Evolutionary conservation across 2,329 filamentous ascomycete genomes (phyloP).

Genomic region (Lasiodiplodia citricola): DNA sequence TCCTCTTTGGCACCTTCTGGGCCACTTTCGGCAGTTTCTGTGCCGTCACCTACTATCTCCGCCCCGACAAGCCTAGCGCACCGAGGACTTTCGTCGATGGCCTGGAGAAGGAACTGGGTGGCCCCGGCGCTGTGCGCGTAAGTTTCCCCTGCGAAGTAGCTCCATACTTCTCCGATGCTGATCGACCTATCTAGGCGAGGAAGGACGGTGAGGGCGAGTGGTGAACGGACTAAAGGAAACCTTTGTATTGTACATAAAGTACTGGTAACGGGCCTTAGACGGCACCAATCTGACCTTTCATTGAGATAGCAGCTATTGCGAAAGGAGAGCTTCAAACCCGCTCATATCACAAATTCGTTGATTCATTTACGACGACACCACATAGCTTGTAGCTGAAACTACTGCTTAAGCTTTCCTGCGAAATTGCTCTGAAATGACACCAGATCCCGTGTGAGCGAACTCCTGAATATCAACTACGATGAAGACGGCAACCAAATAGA

Average conservation of each 20-base stretch:
- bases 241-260: conserved; percentile 18
- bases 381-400: neutral
- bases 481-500: no score
- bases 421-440: neutral
- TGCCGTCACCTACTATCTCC: conserved; percentile 45
- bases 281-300: neutral
- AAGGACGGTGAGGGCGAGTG: conserved; percentile 31
- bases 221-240: neutral
- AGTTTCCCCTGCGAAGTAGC: conserved; percentile 30
- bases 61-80: conserved; percentile 53
- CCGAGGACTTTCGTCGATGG: conserved; percentile 55
- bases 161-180: neutral
- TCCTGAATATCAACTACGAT: no score
- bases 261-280: conserved; percentile 4
- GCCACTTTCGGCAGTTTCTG: conserved; percentile 48
- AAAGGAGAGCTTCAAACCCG: neutral
- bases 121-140: conserved; percentile 48
- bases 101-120: conserved; percentile 55
- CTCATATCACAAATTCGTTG: neutral
- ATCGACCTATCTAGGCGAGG: conserved; percentile 26
- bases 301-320: neutral
- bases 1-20: conserved; percentile 57
- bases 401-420: neutral
- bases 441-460: no score
- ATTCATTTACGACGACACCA: conserved; percentile 35